Evolutionary conservation across 331 rosid genomes (phyloP), one percentile per base, ranked within the genome.

Genomic region (Acacia pycnantha): DNA sequence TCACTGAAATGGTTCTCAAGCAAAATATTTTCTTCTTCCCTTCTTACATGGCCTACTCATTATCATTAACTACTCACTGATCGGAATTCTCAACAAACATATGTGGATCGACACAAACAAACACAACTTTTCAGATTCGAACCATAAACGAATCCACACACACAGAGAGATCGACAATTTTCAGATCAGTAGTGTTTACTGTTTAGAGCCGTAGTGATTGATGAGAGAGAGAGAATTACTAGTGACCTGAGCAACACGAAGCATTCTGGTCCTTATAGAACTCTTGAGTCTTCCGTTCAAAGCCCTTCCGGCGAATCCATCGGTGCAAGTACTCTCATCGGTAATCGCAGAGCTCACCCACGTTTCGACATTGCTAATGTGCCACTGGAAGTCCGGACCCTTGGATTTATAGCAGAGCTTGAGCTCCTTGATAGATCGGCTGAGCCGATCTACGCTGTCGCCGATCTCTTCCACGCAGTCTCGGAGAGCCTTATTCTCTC

Each of bases 341-440:
- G 99, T 95, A 37, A 92, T 41, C 0, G 98, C 97, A 1, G 97
- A 82, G 19, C 98, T 93, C 14, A 87, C 98, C 99, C 99, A 95
- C 1, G 99, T 95, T 84, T 90, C 92, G 13, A 92, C 96, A 61
- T 95, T 95, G 85, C 99, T 95, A 44, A 93, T 90, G 67, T 90
- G 97, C 97, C 97, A 93, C 6, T 18, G 11, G 61, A 90, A 93
- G 13, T 90, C 97, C 53, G 77, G 80, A 1, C 91, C 84, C 21
- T 85, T 87, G 13, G 46, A 21, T 21, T 72, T 76, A 13, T 53
- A 72, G 21, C 86, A 82, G 0, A 74, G 73, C 73, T 90, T 89
- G 21, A 96, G 89, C 85, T 96, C 99, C 26, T 90, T 73, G 0
- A 92, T 48, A 0, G 98, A 96, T 1, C 81, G 73, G 47, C 75